Conservation (phyloP, 2,329 filamentous ascomycete species). For the Fusarium torulosum region DNA sequence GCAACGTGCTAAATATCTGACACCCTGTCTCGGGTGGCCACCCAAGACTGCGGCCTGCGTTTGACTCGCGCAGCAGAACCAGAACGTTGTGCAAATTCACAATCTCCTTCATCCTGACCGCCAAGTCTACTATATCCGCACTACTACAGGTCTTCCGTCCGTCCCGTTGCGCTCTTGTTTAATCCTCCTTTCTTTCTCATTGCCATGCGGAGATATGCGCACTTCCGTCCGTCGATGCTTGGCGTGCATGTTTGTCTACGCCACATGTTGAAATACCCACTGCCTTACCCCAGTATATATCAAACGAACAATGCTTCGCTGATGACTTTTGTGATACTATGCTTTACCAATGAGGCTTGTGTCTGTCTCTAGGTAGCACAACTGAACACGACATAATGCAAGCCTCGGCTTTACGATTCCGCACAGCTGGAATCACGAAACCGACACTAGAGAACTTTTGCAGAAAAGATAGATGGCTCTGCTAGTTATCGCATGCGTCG, state of each 20-base stretch:
- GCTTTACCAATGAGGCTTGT: conserved; percentile 21
- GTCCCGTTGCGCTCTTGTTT: not conserved
- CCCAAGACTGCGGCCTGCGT: conserved; percentile 24
- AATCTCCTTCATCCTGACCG: conserved; percentile 21
- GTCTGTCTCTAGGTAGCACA: conserved; percentile 31
- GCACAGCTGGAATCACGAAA: not conserved
- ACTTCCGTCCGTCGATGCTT: conserved; percentile 11
- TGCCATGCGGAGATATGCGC: conserved; percentile 17
- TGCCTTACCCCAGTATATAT: not conserved
- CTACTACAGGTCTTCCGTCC: not conserved
- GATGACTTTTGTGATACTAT: conserved; percentile 6
- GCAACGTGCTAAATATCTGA: conserved; percentile 40
- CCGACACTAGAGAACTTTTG: conserved; percentile 11
- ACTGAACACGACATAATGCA: conserved; percentile 4
- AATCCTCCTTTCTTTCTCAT: not conserved
- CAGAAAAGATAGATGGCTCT: not conserved
- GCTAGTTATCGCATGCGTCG: not conserved
- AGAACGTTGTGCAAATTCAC: conserved; percentile 12
- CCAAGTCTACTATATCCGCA: conserved; percentile 1
- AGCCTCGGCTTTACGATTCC: conserved; percentile 10
- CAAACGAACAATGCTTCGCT: not conserved
- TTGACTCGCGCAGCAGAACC: conserved; percentile 32
- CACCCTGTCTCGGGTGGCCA: conserved; percentile 43
- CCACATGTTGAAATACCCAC: conserved; percentile 14
- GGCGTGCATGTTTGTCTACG: conserved; percentile 19